Base-by-base conservation (phyloP, 805 yeast species). In the Sugiyamaella floridensis region DNA sequence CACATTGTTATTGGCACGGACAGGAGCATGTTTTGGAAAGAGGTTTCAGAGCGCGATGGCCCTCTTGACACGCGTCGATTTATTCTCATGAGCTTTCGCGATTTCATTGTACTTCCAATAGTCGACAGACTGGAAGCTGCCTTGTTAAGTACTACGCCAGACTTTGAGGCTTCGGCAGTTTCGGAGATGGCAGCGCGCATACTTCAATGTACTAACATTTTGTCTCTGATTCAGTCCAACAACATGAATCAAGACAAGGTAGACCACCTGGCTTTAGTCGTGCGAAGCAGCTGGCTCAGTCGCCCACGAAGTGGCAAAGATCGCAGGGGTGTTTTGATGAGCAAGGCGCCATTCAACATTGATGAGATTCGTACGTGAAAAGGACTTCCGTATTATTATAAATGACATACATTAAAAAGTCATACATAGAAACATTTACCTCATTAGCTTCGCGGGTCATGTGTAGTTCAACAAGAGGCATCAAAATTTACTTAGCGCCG, bases 191-290 rank as follows among this genome's bases (percentile, higher is more conserved):
- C 66, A 26, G 62, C 72, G 26, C 64, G 73, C 1, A 63, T 85
- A 29, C 65, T 82, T 10, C 87, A 82, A 60, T 85, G 92, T 60
- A 76, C 83, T 57, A 81, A 85, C 7, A 70, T 80, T 28, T 63
- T 85, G 29, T 74, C 76, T 18, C 72, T 80, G 1, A 73, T 81
- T 2, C 77, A 76, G 45, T 74, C 82, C 0, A 71, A 68, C 7
- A 84, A 81, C 59, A 76, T 76, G 19, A 76, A 77, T 52, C 89
- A 83, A 60, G 71, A 69, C 42, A 71, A 76, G n/a, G 71, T 84
- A n/a, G 85, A 82, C 45, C 78, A 76, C 49, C 64, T 81, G 51
- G 66, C 78, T 14, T 49, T 51, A 41, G 51, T 57, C 1, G 52
- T 65, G 28, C 54, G 61, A 29, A 55, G 52, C 9, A 58, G 58